phyloP scores from a whole-genome alignment of 208 protist species.

The Wallacemonas sp. region DNA sequence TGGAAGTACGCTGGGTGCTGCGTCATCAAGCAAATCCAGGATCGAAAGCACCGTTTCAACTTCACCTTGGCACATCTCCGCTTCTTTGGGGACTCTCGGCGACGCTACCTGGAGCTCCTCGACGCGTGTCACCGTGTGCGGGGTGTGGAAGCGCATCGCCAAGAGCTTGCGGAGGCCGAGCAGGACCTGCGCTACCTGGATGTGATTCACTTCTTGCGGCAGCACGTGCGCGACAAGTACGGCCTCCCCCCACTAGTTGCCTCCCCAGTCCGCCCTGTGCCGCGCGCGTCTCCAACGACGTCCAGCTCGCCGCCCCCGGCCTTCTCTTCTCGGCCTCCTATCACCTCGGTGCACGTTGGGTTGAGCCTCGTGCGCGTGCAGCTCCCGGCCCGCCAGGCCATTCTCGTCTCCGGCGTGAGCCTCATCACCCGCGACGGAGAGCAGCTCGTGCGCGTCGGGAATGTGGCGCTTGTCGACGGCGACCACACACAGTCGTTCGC shows the following conservation, averaged over 20 bases:
- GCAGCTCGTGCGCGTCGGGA: conserved; percentile 18
- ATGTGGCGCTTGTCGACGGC: conserved; percentile 26
- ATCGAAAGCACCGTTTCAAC: conserved; percentile 69
- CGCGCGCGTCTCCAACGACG: neutral
- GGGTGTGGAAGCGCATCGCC: conserved; percentile 32
- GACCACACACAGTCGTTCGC: conserved; percentile 15
- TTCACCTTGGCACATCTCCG: conserved; percentile 68
- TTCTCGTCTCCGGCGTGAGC: conserved; percentile 16
- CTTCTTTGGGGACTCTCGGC: conserved; percentile 59
- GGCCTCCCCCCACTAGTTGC: conserved; percentile 2
- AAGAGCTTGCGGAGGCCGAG: conserved; percentile 64
- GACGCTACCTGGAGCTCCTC: conserved; percentile 66
- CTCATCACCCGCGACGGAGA: conserved; percentile 36
- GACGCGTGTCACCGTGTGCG: conserved; percentile 57
- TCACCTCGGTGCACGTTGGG: conserved; percentile 49
- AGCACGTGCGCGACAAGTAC: conserved; percentile 45
- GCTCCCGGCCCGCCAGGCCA: conserved; percentile 31
- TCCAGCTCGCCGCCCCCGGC: neutral
- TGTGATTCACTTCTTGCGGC: conserved; percentile 66
- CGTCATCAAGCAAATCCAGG: conserved; percentile 47
- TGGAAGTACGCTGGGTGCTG: conserved; percentile 60
- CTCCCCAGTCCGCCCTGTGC: neutral
- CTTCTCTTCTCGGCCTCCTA: neutral
- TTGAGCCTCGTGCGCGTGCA: conserved; percentile 31
- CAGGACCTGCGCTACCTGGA: conserved; percentile 71